phyloP scores from a whole-genome alignment of 2,329 filamentous ascomycete species.

The Botrytis aclada region DNA sequence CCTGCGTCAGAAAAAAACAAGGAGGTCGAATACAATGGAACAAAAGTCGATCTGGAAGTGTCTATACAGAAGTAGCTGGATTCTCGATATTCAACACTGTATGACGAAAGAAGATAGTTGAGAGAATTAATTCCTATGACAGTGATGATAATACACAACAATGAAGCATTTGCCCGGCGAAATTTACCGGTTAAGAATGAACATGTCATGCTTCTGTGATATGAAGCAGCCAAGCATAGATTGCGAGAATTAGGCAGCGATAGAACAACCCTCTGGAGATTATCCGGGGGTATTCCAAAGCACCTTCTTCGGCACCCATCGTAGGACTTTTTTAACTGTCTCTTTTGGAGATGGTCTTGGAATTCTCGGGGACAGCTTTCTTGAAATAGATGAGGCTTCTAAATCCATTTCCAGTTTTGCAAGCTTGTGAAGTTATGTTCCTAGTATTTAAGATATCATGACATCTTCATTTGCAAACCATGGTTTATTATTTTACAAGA shows the following conservation, averaged over 20 bases:
- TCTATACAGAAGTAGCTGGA: too few relatives aligned
- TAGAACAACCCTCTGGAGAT: too few relatives aligned
- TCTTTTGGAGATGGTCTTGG: not conserved
- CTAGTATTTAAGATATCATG: not conserved
- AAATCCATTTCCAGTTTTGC: not conserved
- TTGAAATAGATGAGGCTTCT: not conserved
- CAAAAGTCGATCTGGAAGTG: too few relatives aligned
- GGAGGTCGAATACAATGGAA: too few relatives aligned
- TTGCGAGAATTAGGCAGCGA: not conserved
- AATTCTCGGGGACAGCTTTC: not conserved
- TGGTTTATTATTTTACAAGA: not conserved
- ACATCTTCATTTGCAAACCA: not conserved
- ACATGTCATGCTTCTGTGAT: rapidly evolving
- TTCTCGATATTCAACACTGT: not conserved
- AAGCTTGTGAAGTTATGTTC: not conserved
- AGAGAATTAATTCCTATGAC: rapidly evolving
- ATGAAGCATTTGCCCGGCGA: rapidly evolving
- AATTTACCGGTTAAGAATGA: rapidly evolving
- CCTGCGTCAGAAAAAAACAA: too few relatives aligned
- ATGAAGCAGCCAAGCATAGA: not conserved
- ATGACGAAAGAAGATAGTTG: rapidly evolving
- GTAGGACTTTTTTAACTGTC: not conserved
- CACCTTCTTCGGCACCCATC: not conserved
- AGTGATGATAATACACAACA: not conserved
- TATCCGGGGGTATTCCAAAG: too few relatives aligned